phyloP scores from a whole-genome alignment of 768 basidiomycete species.

The Porphyrellus cyaneotinctus region DNA sequence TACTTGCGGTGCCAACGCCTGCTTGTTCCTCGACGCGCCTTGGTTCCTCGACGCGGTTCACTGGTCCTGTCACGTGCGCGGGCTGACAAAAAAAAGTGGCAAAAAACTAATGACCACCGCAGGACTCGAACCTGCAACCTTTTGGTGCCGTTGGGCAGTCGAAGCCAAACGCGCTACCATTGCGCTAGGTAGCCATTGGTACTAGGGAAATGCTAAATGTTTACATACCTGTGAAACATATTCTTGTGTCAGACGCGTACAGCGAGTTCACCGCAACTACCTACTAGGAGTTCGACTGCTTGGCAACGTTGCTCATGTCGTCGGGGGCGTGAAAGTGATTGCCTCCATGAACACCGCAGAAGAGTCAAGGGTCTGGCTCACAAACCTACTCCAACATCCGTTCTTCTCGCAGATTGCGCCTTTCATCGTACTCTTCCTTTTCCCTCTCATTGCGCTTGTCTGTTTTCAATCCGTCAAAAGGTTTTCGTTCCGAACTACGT shows the following conservation, averaged over 20 bases:
- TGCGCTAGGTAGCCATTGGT: slow-evolving; percentile 73
- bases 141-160: slow-evolving; percentile 75
- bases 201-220: rapidly evolving
- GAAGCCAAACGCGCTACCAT: slow-evolving; percentile 97
- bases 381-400: slow-evolving; percentile 36
- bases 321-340: slow-evolving; percentile 23
- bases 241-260: background rate
- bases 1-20: too few relatives aligned
- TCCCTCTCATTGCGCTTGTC: slow-evolving; percentile 35
- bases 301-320: slow-evolving; percentile 28
- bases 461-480: slow-evolving; percentile 29
- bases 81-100: background rate
- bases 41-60: background rate
- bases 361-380: slow-evolving; percentile 38
- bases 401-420: slow-evolving; percentile 56
- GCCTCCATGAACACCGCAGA: slow-evolving; percentile 44
- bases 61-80: slow-evolving; percentile 23
- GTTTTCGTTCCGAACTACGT: slow-evolving; percentile 27
- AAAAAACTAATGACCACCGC: slow-evolving; percentile 63
- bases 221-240: background rate
- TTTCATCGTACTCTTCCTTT: slow-evolving; percentile 47
- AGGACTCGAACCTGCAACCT: slow-evolving; percentile 97
- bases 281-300: slow-evolving; percentile 10
- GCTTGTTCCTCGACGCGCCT: background rate
- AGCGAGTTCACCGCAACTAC: slow-evolving; percentile 19